Conservation (phyloP, 1,284 basidiomycete genomes). For the Heterobasidion occidentale region DNA sequence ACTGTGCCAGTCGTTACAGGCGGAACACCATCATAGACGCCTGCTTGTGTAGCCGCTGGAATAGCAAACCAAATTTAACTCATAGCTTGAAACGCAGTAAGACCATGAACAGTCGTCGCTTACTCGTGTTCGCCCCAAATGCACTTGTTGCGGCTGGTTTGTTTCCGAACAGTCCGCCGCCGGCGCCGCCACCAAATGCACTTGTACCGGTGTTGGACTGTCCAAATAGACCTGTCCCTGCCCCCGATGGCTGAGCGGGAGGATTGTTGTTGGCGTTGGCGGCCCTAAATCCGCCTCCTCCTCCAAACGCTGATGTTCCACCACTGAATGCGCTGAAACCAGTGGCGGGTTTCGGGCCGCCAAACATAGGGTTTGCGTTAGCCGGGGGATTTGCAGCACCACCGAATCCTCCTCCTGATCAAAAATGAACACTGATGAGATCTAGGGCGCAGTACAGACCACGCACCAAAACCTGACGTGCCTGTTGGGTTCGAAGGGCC, state of each 20-base stretch:
- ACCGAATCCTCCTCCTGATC: slow-evolving; percentile 49
- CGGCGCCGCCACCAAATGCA: slow-evolving; percentile 23
- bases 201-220: slow-evolving; percentile 15
- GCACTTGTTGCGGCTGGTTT: slow-evolving; percentile 19
- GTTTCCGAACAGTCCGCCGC: slow-evolving; percentile 22
- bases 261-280: slow-evolving; percentile 11
- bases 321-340: slow-evolving; percentile 65
- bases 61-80: background rate
- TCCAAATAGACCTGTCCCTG: slow-evolving; percentile 15
- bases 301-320: slow-evolving; percentile 30
- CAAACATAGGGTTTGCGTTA: slow-evolving; percentile 43
- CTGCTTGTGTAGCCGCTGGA: slow-evolving; percentile 14
- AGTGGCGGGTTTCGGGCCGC: slow-evolving; percentile 52
- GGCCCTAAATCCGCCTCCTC: slow-evolving; percentile 23
- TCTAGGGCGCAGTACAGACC: slow-evolving; percentile 18
- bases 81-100: background rate
- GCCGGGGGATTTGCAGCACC: slow-evolving; percentile 26
- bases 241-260: slow-evolving; percentile 10
- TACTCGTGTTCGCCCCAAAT: slow-evolving; percentile 14
- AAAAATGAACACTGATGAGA: slow-evolving; percentile 13
- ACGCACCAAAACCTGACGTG: slow-evolving; percentile 49
- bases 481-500: slow-evolving; percentile 28
- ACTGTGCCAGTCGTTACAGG: slow-evolving; percentile 58
- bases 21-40: slow-evolving; percentile 24
- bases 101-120: background rate